A percentile compares a stretch with the other conserved stretches of the same genome.
phyloP scores from a whole-genome alignment of 78 protist genomes.

The Bigelowiella natans region DNA sequence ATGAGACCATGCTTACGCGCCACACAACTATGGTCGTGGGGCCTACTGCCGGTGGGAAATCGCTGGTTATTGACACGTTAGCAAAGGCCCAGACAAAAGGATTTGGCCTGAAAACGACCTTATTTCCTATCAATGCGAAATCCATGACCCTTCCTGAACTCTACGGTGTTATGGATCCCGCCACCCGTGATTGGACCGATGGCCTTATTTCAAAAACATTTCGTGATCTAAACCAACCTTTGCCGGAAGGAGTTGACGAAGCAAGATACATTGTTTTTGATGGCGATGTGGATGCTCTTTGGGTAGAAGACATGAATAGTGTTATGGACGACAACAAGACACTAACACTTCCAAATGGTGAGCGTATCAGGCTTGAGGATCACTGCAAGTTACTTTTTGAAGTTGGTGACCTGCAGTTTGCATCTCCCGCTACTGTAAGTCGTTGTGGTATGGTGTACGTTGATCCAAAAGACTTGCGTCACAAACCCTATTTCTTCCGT shows the following conservation, averaged over 20 bases:
- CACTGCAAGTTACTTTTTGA: conserved; percentile 65
- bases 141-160: conserved; percentile 43
- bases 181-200: conserved; percentile 79
- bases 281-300: conserved; percentile 73
- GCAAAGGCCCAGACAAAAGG: conserved; percentile 50
- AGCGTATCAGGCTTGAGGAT: conserved; percentile 60
- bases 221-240: conserved; percentile 57
- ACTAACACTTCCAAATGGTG: conserved; percentile 83
- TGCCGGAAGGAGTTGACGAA: conserved; percentile 17
- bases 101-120: conserved; percentile 39
- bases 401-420: conserved; percentile 70
- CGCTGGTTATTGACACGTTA: conserved; percentile 50
- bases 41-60: conserved; percentile 83
- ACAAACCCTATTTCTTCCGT: conserved; percentile 36
- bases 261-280: conserved; percentile 64
- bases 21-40: conserved; percentile 87
- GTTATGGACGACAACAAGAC: conserved; percentile 89
- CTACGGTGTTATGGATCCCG: conserved; percentile 79
- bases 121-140: conserved; percentile 71
- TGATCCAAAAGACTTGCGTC: conserved; percentile 73
- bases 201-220: conserved; percentile 76
- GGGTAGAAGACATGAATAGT: conserved; percentile 85
- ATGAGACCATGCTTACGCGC: conserved; percentile 78
- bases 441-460: conserved; percentile 88
- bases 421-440: conserved; percentile 85